Percentiles rank a stretch among this genome's conserved stretches.
phyloP scores from a whole-genome alignment of 768 basidiomycete genomes.

The Trametes gibbosa region DNA sequence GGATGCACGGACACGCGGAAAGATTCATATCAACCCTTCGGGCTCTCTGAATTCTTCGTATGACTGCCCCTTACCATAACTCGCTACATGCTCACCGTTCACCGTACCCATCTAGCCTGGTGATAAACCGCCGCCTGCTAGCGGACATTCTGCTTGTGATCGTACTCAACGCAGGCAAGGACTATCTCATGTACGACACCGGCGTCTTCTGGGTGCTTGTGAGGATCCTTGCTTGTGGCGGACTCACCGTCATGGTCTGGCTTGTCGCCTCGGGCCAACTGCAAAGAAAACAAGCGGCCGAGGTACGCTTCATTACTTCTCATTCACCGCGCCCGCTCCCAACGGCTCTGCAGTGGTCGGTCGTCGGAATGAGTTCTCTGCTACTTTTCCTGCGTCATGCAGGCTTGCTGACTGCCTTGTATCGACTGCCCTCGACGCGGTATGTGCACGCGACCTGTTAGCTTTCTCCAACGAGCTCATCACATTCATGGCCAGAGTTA shows the following conservation, averaged over 20 bases:
- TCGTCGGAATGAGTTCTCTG: conserved; percentile 63
- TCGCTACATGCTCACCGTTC: conserved; percentile 16
- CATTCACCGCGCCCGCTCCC: neutral
- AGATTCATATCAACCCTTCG: conserved; percentile 31
- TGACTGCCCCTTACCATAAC: neutral
- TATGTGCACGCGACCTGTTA: conserved; percentile 32
- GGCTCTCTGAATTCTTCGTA: conserved; percentile 19
- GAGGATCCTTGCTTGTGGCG: conserved; percentile 69
- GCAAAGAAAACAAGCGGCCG: conserved; percentile 52
- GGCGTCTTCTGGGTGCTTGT: conserved; percentile 78
- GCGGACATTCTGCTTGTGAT: conserved; percentile 65
- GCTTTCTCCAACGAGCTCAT: neutral
- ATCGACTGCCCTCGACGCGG: conserved; percentile 66
- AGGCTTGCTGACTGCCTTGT: conserved; percentile 65
- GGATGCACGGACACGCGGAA: conserved; percentile 36
- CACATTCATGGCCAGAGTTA: conserved; percentile 43
- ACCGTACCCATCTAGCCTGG: conserved; percentile 31
- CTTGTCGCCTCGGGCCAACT: conserved; percentile 53
- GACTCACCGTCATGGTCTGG: conserved; percentile 62
- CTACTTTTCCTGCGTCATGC: conserved; percentile 62
- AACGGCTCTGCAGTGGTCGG: conserved; percentile 57
- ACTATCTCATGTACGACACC: conserved; percentile 64
- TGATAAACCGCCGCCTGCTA: conserved; percentile 54
- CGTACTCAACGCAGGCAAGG: conserved; percentile 61
- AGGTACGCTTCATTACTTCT: conserved; percentile 42